Percentiles rank a stretch among this genome's conserved stretches.
Conservation (phyloP, 2,329 filamentous ascomycete genomes). For the Teratosphaeria zuluensis region DNA sequence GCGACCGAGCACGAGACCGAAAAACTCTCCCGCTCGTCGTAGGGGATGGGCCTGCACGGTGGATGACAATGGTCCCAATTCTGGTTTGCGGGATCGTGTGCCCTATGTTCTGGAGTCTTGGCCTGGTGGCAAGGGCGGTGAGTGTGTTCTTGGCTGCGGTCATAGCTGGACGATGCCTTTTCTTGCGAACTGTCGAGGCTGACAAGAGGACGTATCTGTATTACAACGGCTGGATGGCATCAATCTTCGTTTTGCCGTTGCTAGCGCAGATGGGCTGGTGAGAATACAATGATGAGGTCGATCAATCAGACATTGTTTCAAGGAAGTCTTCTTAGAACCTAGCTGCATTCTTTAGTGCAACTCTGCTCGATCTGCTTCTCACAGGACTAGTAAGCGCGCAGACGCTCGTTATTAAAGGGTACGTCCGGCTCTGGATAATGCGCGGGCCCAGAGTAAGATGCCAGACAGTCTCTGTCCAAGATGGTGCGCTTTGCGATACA, state of each 20-base stretch:
- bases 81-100: background rate
- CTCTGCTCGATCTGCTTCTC: too few species aligned
- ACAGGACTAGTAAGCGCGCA: too few species aligned
- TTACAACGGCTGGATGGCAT: background rate
- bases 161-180: background rate
- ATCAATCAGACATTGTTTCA: too few species aligned
- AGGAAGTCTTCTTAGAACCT: too few species aligned
- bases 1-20: background rate
- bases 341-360: too few species aligned
- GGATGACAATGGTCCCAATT: background rate
- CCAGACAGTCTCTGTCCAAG: too few species aligned
- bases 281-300: background rate
- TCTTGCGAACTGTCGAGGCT: background rate
- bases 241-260: background rate
- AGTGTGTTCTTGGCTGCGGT: background rate
- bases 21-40: background rate
- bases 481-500: too few species aligned
- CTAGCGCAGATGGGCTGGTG: background rate
- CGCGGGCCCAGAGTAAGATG: too few species aligned
- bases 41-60: background rate
- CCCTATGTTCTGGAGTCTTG: background rate
- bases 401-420: too few species aligned
- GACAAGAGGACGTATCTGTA: background rate
- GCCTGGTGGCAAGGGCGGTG: background rate
- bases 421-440: too few species aligned